phyloP scores from a whole-genome alignment of 225 moss, liverwort and hornwort genomes.

The Polytrichum commune region DNA sequence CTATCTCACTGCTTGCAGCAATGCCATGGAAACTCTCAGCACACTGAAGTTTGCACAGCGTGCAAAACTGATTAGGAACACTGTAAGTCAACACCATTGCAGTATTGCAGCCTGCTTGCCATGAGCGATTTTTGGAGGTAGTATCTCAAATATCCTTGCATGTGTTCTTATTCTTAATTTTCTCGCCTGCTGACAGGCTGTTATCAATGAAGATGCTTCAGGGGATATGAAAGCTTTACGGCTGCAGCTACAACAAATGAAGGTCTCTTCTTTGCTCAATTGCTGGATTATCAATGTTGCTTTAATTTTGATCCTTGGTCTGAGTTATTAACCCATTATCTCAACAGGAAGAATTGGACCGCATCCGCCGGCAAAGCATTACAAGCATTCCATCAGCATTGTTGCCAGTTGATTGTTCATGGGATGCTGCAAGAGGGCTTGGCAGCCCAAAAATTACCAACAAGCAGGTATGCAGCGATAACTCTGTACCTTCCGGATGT shows the following conservation, averaged over 20 bases:
- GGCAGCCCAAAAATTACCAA: constrained; percentile 23
- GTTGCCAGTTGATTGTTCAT: constrained; percentile 28
- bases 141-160: not conserved
- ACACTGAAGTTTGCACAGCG: constrained; percentile 72
- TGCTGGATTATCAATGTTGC: not conserved
- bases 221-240: constrained; percentile 68
- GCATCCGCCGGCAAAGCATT: constrained; percentile 56
- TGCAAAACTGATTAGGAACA: constrained; percentile 66
- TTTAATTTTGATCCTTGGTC: not conserved
- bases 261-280: constrained; percentile 28
- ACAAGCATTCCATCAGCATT: constrained; percentile 33
- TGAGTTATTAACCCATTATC: not conserved
- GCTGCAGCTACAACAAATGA: constrained; percentile 54
- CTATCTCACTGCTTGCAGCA: constrained; percentile 24
- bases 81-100: constrained; percentile 29
- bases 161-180: not conserved
- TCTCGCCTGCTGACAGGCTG: constrained; percentile 40
- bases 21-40: constrained; percentile 65
- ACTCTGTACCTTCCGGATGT: not conserved
- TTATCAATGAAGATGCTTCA: constrained; percentile 65
- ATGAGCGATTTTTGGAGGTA: too few relatives aligned
- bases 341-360: constrained; percentile 60
- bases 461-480: constrained; percentile 34
- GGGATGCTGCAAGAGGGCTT: constrained; percentile 24
- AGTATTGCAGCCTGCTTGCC: not conserved